These are phyloP conservation scores for Daldinia grandis DNA, from an alignment of 495 filamentous ascomycete species.

Conservation along the genomic window DNA sequence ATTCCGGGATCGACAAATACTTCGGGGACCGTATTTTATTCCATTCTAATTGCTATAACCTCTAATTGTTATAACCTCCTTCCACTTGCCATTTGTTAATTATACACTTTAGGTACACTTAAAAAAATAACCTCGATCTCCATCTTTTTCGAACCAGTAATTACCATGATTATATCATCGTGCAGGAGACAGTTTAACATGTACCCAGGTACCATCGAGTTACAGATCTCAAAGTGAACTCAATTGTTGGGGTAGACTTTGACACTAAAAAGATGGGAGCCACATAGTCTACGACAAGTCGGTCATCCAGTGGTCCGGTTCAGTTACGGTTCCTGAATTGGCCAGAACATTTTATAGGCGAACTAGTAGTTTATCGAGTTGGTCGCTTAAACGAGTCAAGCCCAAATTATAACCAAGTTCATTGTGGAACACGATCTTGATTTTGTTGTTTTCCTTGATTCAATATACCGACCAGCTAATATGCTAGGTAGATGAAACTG, in stretches of 20 bases:
- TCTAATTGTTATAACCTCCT: not conserved
- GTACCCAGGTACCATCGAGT: constrained; percentile 11
- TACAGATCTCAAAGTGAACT: constrained; percentile 29
- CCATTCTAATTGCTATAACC: not conserved
- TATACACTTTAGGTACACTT: too few species aligned
- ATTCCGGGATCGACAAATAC: constrained; percentile 17
- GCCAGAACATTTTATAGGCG: constrained; percentile 14
- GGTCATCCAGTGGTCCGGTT: constrained; percentile 15
- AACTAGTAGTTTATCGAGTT: constrained; percentile 26
- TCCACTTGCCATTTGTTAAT: not conserved
- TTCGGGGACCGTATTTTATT: constrained; percentile 3
- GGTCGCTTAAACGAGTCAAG: constrained; percentile 17
- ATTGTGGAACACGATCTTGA: constrained; percentile 9
- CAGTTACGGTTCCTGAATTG: constrained; percentile 27
- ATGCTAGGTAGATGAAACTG: not conserved
- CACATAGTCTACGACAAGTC: constrained; percentile 14
- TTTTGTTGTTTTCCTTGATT: not conserved
- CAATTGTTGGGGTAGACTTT: constrained; percentile 47
- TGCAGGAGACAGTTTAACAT: not conserved
- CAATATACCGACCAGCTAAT: constrained; percentile 1
- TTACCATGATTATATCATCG: not conserved
- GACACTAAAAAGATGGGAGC: constrained; percentile 25
- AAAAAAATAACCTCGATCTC: not conserved
- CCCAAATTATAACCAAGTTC: constrained; percentile 2
- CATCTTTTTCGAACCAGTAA: not conserved